These are phyloP conservation scores for Guadua angustifolia DNA, from an alignment of 176 grass and related monocot genomes.

Conservation along the genomic window DNA sequence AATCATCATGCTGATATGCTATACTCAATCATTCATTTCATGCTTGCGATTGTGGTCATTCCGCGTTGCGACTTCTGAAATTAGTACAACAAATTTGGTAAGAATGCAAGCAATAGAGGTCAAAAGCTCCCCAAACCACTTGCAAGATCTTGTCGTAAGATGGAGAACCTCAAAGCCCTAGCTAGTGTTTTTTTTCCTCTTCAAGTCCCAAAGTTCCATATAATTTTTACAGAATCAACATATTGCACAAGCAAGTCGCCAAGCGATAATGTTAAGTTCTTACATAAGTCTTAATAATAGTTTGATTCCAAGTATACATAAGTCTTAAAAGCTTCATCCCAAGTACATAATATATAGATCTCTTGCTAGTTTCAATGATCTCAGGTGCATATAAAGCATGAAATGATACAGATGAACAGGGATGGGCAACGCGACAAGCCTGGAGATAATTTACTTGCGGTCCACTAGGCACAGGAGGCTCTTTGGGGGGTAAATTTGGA, in stretches of 20 bases:
- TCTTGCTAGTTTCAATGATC: background rate
- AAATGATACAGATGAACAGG: slow-evolving; percentile 42
- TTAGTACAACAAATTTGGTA: background rate
- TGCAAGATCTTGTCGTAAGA: background rate
- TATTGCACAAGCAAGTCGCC: background rate
- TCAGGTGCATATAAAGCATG: background rate
- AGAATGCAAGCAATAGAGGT: background rate
- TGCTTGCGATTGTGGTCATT: background rate
- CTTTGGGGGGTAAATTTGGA: background rate
- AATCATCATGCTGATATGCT: too few relatives aligned
- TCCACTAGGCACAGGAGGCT: slow-evolving; percentile 9
- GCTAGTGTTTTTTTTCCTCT: background rate
- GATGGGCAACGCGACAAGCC: background rate
- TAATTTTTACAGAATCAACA: background rate
- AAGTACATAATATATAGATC: slow-evolving; percentile 1
- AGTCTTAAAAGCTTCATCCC: background rate
- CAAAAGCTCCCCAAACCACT: background rate
- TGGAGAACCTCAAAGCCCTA: background rate
- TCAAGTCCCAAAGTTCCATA: background rate
- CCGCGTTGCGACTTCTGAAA: background rate
- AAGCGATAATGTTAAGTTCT: background rate
- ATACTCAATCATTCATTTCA: too few relatives aligned
- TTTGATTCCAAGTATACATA: background rate
- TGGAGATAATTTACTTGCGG: slow-evolving; percentile 33
- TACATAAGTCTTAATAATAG: background rate